phyloP scores from a whole-genome alignment of 2,329 filamentous ascomycete species.

The Aspergillus melleus region DNA sequence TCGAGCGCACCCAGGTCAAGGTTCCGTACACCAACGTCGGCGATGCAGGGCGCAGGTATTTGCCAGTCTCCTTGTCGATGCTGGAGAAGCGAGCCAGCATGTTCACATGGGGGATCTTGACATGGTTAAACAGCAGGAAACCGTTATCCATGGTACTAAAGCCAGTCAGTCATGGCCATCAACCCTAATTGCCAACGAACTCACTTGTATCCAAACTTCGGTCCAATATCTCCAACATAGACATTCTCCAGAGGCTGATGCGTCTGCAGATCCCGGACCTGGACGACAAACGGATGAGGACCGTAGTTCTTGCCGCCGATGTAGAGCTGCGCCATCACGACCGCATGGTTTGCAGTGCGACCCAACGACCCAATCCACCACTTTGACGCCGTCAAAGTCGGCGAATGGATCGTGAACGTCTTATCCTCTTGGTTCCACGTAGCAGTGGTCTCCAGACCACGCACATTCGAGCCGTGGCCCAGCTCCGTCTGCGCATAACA shows the following conservation, averaged over 20 bases:
- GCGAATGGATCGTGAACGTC: conserved; percentile 73
- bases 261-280: conserved; percentile 69
- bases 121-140: conserved; percentile 73
- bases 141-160: conserved; percentile 74
- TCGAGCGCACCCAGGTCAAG: conserved; percentile 72
- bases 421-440: conserved; percentile 73
- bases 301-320: conserved; percentile 68
- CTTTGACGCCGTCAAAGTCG: conserved; percentile 72
- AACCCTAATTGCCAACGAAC: conserved; percentile 13
- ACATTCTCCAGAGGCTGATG: conserved; percentile 68
- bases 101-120: conserved; percentile 72
- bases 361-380: conserved; percentile 85
- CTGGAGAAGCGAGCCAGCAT: conserved; percentile 72
- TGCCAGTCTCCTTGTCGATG: conserved; percentile 66
- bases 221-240: conserved; percentile 77
- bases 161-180: background rate
- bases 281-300: conserved; percentile 76
- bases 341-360: conserved; percentile 72
- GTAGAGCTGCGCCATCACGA: conserved; percentile 76
- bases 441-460: conserved; percentile 70
- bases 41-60: conserved; percentile 66
- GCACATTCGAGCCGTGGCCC: conserved; percentile 75
- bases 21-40: conserved; percentile 73
- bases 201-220: conserved; percentile 73
- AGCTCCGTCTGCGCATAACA: conserved; percentile 82